These are phyloP conservation scores for Sugiyamaella sp. DNA, from an alignment of 1,139 yeast species.

Conservation along the genomic window DNA sequence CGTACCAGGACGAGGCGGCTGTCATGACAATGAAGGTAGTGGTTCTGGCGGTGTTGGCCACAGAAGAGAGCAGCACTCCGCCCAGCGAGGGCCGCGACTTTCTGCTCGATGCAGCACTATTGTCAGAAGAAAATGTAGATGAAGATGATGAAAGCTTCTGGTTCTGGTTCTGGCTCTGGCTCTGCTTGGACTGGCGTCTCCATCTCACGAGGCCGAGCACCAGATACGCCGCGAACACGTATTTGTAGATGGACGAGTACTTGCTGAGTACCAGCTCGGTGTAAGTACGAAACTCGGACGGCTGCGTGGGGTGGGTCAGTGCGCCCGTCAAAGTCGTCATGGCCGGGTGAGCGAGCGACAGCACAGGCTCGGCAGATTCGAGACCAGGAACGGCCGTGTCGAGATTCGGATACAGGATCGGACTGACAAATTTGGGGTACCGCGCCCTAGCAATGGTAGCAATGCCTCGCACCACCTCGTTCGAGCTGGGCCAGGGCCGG, in stretches of 20 bases:
- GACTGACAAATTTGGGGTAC: slow-evolving; percentile 45
- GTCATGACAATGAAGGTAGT: slow-evolving; percentile 44
- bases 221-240: slow-evolving; percentile 40
- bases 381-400: slow-evolving; percentile 36
- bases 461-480: slow-evolving; percentile 39
- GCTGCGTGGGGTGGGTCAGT: slow-evolving; percentile 43
- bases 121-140: not conserved
- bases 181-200: not conserved
- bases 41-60: slow-evolving; percentile 38
- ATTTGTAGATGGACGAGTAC: slow-evolving; percentile 37
- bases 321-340: slow-evolving; percentile 44
- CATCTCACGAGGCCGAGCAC: slow-evolving; percentile 18
- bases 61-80: slow-evolving; percentile 26
- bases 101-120: not conserved
- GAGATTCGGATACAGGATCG: slow-evolving; percentile 39
- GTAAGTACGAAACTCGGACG: slow-evolving; percentile 38
- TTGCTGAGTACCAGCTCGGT: slow-evolving; percentile 36
- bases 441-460: slow-evolving; percentile 38
- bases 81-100: slow-evolving; percentile 1
- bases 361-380: slow-evolving; percentile 38
- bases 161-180: not conserved
- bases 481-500: slow-evolving; percentile 42
- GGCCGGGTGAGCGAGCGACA: slow-evolving; percentile 45
- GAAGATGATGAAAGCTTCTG: not conserved
- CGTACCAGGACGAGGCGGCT: slow-evolving; percentile 46